A percentile compares a stretch with the other conserved stretches of the same genome.
phyloP scores from a whole-genome alignment of 495 filamentous ascomycete genomes.

The Neurospora tetrasperma region DNA sequence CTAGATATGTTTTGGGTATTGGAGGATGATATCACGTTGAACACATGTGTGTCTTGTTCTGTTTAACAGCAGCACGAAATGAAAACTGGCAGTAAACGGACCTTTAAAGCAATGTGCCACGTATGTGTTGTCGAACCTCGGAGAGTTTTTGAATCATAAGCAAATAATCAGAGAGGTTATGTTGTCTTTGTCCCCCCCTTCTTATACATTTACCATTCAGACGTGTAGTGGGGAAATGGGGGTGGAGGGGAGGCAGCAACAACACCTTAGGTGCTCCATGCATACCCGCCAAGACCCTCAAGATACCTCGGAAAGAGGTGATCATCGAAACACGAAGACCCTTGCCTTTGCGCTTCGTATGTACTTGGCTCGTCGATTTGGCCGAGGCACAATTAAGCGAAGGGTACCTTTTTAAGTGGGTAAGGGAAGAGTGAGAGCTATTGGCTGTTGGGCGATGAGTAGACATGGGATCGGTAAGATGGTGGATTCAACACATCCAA shows the following conservation, averaged over 20 bases:
- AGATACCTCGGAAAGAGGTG: not conserved
- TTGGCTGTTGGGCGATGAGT: not conserved
- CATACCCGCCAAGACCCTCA: not conserved
- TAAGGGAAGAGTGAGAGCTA: not conserved
- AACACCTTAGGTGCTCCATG: not conserved
- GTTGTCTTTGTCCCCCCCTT: not conserved
- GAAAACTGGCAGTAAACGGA: not conserved
- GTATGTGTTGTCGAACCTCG: not conserved
- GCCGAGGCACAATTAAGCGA: not conserved
- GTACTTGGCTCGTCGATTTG: not conserved
- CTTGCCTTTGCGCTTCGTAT: not conserved
- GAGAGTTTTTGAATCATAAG: not conserved
- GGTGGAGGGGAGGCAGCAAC: not conserved
- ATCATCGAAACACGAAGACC: not conserved
- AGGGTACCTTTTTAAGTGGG: not conserved
- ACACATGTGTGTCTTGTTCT: not conserved
- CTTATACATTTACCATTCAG: not conserved
- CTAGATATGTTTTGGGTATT: not conserved
- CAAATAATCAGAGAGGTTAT: not conserved
- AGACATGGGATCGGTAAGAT: not conserved
- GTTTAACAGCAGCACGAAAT: not conserved
- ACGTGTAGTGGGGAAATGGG: not conserved
- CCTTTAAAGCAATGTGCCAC: not conserved
- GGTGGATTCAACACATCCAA: not conserved
- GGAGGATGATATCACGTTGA: not conserved